These are phyloP conservation scores for Arabidopsis suecica DNA, from an alignment of 345 rosid genomes.

Conservation along the genomic window DNA sequence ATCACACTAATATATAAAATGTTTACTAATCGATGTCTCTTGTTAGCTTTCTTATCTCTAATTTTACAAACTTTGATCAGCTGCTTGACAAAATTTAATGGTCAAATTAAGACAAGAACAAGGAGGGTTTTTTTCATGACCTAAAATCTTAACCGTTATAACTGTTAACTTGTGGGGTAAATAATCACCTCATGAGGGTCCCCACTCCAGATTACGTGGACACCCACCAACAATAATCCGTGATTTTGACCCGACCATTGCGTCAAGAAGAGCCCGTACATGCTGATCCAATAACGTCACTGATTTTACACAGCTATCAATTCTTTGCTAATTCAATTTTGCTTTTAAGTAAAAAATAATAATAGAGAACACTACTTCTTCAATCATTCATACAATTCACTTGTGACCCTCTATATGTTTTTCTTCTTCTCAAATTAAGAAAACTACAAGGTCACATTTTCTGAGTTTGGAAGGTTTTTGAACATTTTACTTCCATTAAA, in stretches of 20 bases:
- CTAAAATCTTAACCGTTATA: constrained; percentile 39
- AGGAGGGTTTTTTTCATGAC: background rate
- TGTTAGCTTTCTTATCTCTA: constrained; percentile 8
- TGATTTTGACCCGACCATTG: constrained; percentile 46
- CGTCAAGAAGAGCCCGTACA: constrained; percentile 30
- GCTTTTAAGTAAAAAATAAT: background rate
- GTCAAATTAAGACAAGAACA: constrained; percentile 19
- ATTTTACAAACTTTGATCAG: background rate
- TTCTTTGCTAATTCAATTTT: background rate
- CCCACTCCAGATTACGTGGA: constrained; percentile 37
- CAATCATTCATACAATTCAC: background rate
- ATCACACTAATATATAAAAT: constrained; percentile 24
- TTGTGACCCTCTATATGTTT: too few species aligned
- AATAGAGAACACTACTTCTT: background rate
- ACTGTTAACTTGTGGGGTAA: constrained; percentile 31
- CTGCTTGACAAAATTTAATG: background rate
- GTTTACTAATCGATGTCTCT: background rate
- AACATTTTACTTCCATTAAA: background rate
- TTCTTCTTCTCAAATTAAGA: background rate
- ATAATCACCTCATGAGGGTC: constrained; percentile 16
- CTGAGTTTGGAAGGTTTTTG: background rate
- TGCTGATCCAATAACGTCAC: constrained; percentile 21
- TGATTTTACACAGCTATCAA: background rate
- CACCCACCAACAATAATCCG: constrained; percentile 33
- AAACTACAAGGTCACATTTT: background rate